Base-by-base conservation (phyloP, 2,329 filamentous ascomycete genomes). In the Claviceps lovelessii region DNA sequence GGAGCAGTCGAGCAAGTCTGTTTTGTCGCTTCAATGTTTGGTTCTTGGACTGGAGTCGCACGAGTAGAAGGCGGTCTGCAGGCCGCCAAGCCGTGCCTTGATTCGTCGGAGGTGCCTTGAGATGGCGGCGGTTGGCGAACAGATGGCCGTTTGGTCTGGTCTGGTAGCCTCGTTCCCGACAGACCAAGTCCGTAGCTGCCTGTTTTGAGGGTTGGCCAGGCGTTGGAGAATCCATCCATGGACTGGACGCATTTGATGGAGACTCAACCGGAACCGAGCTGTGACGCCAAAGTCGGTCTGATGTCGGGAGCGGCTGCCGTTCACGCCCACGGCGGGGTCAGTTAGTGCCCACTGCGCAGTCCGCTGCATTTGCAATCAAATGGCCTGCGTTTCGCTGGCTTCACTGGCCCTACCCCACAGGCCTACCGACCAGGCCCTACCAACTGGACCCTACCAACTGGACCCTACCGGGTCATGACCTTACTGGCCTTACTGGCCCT, bases 51-150 rank as follows among this genome's bases (percentile, higher is more conserved):
- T 23, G 50, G n/a, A 19, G 45, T 52, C 23, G 49, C 42, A 41
- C 37, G 49, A 47, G 11, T 19, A 41, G n/a, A 49, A 53, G 35
- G 55, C 47, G 50, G 53, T 52, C 49, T 57, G 49, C 49, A 41
- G 49, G 42, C 46, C 53, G 53, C 39, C 11, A 19, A 23, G 46
- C 33, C 53, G 46, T 52, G 23, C 23, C 8, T 39, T 35, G 53
- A 48, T 41, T 55, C 35, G 55, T 31, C 19, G 45, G 39, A n/a
- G 17, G 28, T 45, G 1, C 4, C 42, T 49, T 9, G 39, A 45
- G 31, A 53, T 49, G 15, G 37, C 35, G 54, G 49, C 49, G 44
- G n/a, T 28, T 33, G 49, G 49, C 45, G 31, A 41, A 41, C 19
- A 29, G 19, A 50, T 2, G 15, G 46, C 19, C 28, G 52, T 19